Base-by-base conservation (phyloP, 2,329 filamentous ascomycete genomes). In the Myriangium duriaei region DNA sequence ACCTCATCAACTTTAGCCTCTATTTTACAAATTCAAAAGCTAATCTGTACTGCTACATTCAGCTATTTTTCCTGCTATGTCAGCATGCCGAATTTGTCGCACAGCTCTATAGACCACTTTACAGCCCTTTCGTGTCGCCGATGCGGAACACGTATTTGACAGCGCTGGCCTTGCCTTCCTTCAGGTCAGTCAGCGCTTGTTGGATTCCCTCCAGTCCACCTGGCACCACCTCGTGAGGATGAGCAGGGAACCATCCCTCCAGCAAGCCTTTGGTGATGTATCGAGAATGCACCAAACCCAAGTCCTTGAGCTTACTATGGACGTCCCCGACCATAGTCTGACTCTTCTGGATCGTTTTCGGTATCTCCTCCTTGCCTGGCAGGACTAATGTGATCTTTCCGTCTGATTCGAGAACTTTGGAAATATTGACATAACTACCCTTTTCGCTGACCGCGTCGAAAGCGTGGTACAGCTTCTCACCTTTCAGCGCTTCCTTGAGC, bases 401-500 rank as follows among this genome's bases (percentile, higher is more conserved):
- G 5, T 58, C 54, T 1, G 54, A 43, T 1, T 56, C 56, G 7
- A 75, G 50, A 2, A 67, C 64, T 30, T 62, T 54, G 15, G 52
- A 51, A 5, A 75, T 50, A 32, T 68, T 69, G 30, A 52, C 36
- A 34, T 42, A 48, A 28, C 33, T 61, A 56, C 64, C 62, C 10
- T 74, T 60, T 46, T 77, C 71, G 2, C 63, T 64, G 1, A 75
- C 65, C 0, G 74, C 69, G 46, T 81, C 76, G 41, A 69, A 69
- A 0, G 71, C 74, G 42, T 75, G 60, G 4, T 61, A 46, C 11
- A 74, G 46, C 42, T 63, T 62, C 10, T 57, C 47, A 2, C 61
- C 61, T 3, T 62, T 54, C 11, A 67, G 56, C 2, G 63, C 63
- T 11, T 61, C 55, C 24, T 62, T 57, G 45, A 74, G 58, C 11